Evolutionary conservation across 345 rosid genomes (phyloP), one percentile per base, ranked within the genome.

Genomic region (Eucalyptus polybractea): DNA sequence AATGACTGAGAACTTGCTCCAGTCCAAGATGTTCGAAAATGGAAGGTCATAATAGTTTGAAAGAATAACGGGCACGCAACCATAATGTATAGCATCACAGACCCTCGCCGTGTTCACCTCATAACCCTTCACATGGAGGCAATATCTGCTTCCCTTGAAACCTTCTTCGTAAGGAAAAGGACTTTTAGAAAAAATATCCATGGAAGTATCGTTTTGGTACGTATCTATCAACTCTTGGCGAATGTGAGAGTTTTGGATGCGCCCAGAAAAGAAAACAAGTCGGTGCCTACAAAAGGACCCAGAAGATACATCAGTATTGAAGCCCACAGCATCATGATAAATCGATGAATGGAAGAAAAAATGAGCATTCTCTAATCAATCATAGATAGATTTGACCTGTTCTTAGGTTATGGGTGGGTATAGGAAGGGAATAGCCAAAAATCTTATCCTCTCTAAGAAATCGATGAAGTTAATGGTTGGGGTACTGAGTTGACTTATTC

Each of bases 1-100:
- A 90, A 89, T 65, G 40, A 93, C 89, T 1, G 95, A 94, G 87
- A 94, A 92, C 89, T 91, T 91, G 90, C 90, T 92, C 94, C 94
- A 94, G 86, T 94, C 91, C 89, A 93, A 89, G 19, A 93, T 91
- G 88, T 87, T 89, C 12, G 93, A 88, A n/a, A 91, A 94, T 80
- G 95, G 95, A 62, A 93, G 94, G 88, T 94, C 92, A 53, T 91
- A 93, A 86, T 93, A 89, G 50, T 93, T 94, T 58, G 94, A 93
- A 88, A 94, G 81, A 33, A 94, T 90, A 25, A 93, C 90, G 8
- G 95, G 94, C 87, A 93, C 72, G 53, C 95, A 93, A 13, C 93
- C 95, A 65, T 89, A 91, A 62, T 90, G 91, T 40, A 94, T 92
- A 21, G 95, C 91, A 88, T 94, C 94, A 44, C 94, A 89, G 80